Conservation (phyloP, 2,329 filamentous ascomycete species). For the Amauroascus verrucosus region DNA sequence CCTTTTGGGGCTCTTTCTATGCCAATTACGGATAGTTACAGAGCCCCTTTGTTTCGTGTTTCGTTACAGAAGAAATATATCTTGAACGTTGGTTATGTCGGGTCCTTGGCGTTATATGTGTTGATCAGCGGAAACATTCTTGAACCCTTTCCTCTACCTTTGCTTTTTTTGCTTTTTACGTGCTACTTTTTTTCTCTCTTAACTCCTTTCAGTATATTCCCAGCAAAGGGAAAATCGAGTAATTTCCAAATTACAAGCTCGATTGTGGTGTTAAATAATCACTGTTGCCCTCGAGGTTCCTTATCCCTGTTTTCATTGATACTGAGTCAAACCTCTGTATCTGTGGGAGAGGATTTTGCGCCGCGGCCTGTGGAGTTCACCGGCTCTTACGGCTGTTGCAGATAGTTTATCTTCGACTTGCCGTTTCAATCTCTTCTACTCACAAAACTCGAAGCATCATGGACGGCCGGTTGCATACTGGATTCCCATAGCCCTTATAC, state of each 20-base stretch:
- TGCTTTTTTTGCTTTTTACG: not conserved
- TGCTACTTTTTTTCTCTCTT: not conserved
- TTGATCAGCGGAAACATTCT: not conserved
- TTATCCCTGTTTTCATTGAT: not conserved
- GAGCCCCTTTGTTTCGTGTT: not conserved
- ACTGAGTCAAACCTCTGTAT: not conserved
- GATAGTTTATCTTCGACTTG: too few relatives aligned
- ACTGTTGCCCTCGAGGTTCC: not conserved
- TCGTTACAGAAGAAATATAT: not conserved
- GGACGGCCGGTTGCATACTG: too few relatives aligned
- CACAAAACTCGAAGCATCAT: too few relatives aligned
- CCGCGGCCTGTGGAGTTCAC: too few relatives aligned
- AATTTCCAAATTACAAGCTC: too few relatives aligned
- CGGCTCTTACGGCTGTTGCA: too few relatives aligned
- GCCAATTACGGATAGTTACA: not conserved
- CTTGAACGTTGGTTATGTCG: not conserved
- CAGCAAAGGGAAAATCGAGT: not conserved
- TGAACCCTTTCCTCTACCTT: not conserved
- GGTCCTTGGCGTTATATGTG: conserved; percentile 1
- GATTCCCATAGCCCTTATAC: too few relatives aligned
- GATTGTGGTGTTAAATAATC: not conserved
- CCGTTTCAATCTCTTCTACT: too few relatives aligned
- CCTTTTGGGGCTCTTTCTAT: not conserved
- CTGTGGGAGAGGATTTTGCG: too few relatives aligned
- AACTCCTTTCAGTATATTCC: not conserved